Conservation (phyloP, 495 filamentous ascomycete genomes). For the Penicillium macrosclerotiorum region DNA sequence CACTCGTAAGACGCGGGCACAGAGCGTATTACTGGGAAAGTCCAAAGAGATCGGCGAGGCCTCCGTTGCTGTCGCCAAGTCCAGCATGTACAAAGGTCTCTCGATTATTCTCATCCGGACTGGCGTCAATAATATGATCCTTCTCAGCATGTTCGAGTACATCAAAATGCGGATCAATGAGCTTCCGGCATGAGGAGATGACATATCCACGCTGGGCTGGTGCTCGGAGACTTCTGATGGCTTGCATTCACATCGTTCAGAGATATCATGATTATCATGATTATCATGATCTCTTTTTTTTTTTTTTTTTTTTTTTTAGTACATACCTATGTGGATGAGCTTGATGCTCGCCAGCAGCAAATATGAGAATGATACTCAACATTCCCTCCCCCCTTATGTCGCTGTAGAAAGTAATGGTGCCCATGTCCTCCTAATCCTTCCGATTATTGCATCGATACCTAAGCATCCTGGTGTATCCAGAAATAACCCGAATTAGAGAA, state of each 20-base stretch:
- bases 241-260: no score
- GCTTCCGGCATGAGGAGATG: slow-evolving; percentile 31
- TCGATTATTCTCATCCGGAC: slow-evolving; percentile 48
- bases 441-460: no score
- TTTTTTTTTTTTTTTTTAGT: slow-evolving; percentile 15
- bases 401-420: no score
- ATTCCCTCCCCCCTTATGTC: not conserved
- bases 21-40: slow-evolving; percentile 47
- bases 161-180: slow-evolving; percentile 42
- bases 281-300: no score
- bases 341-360: slow-evolving; percentile 20
- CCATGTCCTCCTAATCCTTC: no score
- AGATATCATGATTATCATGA: no score
- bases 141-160: slow-evolving; percentile 47
- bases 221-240: no score
- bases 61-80: slow-evolving; percentile 41
- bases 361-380: slow-evolving; percentile 23
- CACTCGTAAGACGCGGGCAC: slow-evolving; percentile 49
- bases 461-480: no score
- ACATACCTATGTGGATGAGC: slow-evolving; percentile 27
- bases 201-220: no score
- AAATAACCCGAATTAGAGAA: no score
- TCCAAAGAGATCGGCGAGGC: slow-evolving; percentile 45
- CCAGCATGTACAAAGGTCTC: slow-evolving; percentile 51
- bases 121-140: slow-evolving; percentile 49